Base-by-base conservation (phyloP, 352 stramenopile species). In the Globisporangium camurandrum region DNA sequence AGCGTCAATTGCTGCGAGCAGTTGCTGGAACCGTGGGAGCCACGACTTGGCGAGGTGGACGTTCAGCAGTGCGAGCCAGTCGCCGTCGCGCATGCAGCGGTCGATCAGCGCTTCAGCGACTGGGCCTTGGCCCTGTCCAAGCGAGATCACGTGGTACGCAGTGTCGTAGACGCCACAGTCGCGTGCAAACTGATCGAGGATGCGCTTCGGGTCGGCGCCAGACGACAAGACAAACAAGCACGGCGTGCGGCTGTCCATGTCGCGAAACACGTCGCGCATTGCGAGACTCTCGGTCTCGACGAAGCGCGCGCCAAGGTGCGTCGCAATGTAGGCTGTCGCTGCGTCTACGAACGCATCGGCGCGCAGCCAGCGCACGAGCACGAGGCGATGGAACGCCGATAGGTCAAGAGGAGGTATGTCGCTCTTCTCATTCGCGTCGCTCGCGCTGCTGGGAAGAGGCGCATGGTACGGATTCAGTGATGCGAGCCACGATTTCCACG, bases 161-260 rank as follows among this genome's bases (percentile, higher is more conserved):
- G 62, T 64, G 50, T 66, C 75, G 31, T 46, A 59, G 23, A 69
- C 51, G 45, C 47, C 59, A 37, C 46, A 66, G 47, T 77, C 70
- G 19, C 49, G 54, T 4, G 77, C 78, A 53, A 86, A 85, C 0
- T 64, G 65, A 12, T 67, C 61, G 17, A 93, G 42, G 2, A 69
- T 46, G 36, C 61, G 62, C 12, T 70, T 69, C 0, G 82, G 80
- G 22, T 91, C 82, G 2, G 82, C 71, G 0, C 82, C 82, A 1
- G 80, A 68, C 4, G 80, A 91, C 11, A 93, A 57, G 37, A 93
- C 71, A 50, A 93, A 89, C 14, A 93, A 39, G 17, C 75, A 88
- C 0, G 82, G 82, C 3, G 78, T 89, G 16, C 59, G 50, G 19
- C 73, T 77, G 39, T 81, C 67, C 43, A 85, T 71, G 42, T 90